These are phyloP conservation scores for Pythium aquatile DNA, from an alignment of 352 stramenopile species.

Conservation along the genomic window DNA sequence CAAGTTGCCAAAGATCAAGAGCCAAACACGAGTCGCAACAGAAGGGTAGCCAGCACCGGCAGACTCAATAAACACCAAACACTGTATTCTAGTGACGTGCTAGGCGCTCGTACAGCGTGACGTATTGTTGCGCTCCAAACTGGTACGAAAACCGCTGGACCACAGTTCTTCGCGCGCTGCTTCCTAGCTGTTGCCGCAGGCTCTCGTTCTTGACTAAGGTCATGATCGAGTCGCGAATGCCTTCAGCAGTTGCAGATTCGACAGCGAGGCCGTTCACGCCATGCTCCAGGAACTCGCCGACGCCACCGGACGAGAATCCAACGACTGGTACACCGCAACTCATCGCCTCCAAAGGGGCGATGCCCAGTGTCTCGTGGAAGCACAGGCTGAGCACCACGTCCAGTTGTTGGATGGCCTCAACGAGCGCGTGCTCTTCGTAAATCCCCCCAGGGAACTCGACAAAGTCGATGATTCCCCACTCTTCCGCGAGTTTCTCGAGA, in stretches of 20 bases:
- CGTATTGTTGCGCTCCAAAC: constrained; percentile 32
- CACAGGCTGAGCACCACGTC: constrained; percentile 43
- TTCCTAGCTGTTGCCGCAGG: constrained; percentile 29
- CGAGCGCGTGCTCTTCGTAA: constrained; percentile 38
- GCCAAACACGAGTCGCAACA: constrained; percentile 25
- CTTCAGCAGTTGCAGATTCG: constrained; percentile 28
- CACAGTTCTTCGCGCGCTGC: constrained; percentile 39
- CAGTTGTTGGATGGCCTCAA: constrained; percentile 33
- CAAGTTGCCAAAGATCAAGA: constrained; percentile 24
- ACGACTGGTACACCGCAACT: constrained; percentile 50
- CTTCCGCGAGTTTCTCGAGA: constrained; percentile 1
- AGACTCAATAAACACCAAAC: neutral
- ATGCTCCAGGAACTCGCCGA: constrained; percentile 47
- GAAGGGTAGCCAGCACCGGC: constrained; percentile 22
- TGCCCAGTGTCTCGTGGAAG: constrained; percentile 51
- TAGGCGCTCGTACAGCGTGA: constrained; percentile 39
- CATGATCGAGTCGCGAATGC: constrained; percentile 34
- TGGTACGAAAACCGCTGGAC: constrained; percentile 33
- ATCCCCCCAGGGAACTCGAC: constrained; percentile 49
- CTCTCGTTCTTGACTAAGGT: constrained; percentile 26
- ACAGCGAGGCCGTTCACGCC: constrained; percentile 43
- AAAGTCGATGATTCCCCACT: constrained; percentile 31
- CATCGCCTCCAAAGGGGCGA: constrained; percentile 61
- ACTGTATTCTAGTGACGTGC: neutral
- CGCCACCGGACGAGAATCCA: constrained; percentile 43